Conservation (phyloP, 2,329 filamentous ascomycete genomes). For the Xylariales sp. region DNA sequence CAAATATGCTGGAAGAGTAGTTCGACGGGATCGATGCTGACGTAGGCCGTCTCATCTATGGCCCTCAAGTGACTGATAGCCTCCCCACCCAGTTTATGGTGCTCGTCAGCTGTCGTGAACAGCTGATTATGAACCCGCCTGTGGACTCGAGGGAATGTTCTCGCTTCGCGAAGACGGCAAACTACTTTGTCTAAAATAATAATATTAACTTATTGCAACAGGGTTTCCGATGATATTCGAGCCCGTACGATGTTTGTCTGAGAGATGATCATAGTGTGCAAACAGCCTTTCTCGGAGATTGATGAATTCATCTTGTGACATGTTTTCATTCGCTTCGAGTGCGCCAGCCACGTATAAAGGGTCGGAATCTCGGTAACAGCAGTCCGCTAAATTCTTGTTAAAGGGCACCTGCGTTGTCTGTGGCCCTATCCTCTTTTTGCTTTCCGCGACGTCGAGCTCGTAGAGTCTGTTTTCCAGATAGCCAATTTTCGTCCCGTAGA, state of each 20-base stretch:
- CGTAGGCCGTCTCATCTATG: conserved; percentile 38
- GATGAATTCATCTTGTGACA: conserved; percentile 23
- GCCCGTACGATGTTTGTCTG: conserved; percentile 36
- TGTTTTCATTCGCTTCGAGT: background rate
- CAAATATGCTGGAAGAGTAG: conserved; percentile 37
- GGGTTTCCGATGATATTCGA: background rate
- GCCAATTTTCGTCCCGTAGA: conserved; percentile 35
- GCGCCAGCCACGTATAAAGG: conserved; percentile 7
- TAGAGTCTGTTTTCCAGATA: conserved; percentile 36
- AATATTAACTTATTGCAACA: conserved; percentile 8
- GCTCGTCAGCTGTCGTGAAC: conserved; percentile 20
- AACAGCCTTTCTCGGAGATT: conserved; percentile 37
- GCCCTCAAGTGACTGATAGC: conserved; percentile 38
- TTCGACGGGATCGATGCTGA: conserved; percentile 34
- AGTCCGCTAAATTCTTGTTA: conserved; percentile 36
- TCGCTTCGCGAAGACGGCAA: conserved; percentile 19
- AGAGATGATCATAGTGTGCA: conserved; percentile 3
- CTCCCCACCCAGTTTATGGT: conserved; percentile 31
- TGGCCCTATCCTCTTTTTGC: conserved; percentile 8
- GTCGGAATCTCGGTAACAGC: conserved; percentile 23
- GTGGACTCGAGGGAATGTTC: conserved; percentile 33
- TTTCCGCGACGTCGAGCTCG: conserved; percentile 33
- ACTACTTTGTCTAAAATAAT: conserved; percentile 8
- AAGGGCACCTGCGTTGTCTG: conserved; percentile 38
- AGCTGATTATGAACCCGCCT: conserved; percentile 27